Base-by-base conservation (phyloP, 805 yeast genomes). In the Zygoascus flipseniorum region DNA sequence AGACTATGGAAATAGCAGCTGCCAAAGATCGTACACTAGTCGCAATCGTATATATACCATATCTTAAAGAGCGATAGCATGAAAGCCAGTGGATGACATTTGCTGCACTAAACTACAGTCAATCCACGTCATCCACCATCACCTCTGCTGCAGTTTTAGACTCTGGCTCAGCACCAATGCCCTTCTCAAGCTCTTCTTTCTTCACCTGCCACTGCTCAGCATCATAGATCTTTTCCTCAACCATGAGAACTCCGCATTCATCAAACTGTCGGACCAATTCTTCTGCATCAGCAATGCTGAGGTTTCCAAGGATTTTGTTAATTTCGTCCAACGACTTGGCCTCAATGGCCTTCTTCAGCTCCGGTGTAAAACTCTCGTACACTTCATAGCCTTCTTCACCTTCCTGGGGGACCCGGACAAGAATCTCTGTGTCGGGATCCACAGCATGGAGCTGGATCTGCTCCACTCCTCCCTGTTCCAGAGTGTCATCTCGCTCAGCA, bases 381-480 rank as follows among this genome's bases (percentile, higher is more conserved):
- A 74, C 72, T 19, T 59, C 50, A 52, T 75, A 79, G 43, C 69
- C 72, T 2, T 76, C 75, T 3, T 76, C 69, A 2, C 78, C 75
- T n/a, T 77, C 78, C 51, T 70, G 69, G 6, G 97, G 97, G 14
- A 87, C 70, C 54, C 75, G 77, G 13, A 92, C 88, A 48, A 80
- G 76, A 45, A 92, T 74, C 67, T 85, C 83, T 1, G 89, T 80
- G 54, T 82, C 77, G 43, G 93, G 96, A 68, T 92, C 98, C 54
- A 90, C 77, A 0, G 96, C 81, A 64, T 86, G 86, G 65, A 92
- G 75, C 70, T 92, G 99, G 59, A 92, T 89, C 56, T 85, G 82
- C 54, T 83, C 92, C 50, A 82, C 92, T n/a, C 69, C 76, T 47
- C 81, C 90, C 42, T 68, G 79, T 31, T 68, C 72, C 44, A 59